Percentiles rank a stretch among this genome's conserved stretches.
phyloP scores from a whole-genome alignment of 2,329 filamentous ascomycete species.

The Colletotrichum scovillei region DNA sequence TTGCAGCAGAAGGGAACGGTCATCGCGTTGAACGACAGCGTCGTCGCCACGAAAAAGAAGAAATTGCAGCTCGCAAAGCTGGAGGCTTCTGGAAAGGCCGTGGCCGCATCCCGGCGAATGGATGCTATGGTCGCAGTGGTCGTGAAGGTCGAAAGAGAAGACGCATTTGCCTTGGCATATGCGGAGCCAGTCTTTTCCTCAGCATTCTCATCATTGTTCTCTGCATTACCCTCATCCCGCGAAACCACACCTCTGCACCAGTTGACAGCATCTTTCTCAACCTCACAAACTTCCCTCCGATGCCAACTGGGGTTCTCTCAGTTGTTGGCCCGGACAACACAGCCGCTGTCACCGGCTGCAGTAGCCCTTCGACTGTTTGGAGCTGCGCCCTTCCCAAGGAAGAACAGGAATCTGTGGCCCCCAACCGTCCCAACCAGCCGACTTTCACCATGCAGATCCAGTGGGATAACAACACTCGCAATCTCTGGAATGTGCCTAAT shows the following conservation, averaged over 20 bases:
- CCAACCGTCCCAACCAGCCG: conserved; percentile 76
- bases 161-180: conserved; percentile 67
- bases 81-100: conserved; percentile 75
- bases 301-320: conserved; percentile 85
- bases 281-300: conserved; percentile 85
- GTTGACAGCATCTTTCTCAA: conserved; percentile 78
- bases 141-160: conserved; percentile 73
- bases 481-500: conserved; percentile 62
- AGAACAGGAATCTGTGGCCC: conserved; percentile 71
- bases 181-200: conserved; percentile 61
- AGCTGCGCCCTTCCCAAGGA: conserved; percentile 88
- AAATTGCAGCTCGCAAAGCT: conserved; percentile 65
- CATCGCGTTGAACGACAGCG: conserved; percentile 63
- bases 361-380: conserved; percentile 81
- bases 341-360: conserved; percentile 74
- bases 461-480: conserved; percentile 70
- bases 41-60: conserved; percentile 73
- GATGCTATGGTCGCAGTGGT: conserved; percentile 73
- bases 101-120: conserved; percentile 70
- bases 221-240: conserved; percentile 65
- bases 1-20: conserved; percentile 51
- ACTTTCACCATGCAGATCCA: conserved; percentile 85
- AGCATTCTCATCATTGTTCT: conserved; percentile 70
- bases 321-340: conserved; percentile 79
- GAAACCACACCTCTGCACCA: conserved; percentile 38